Conservation (phyloP, 2,329 filamentous ascomycete species). For the Huntiella savannae region DNA sequence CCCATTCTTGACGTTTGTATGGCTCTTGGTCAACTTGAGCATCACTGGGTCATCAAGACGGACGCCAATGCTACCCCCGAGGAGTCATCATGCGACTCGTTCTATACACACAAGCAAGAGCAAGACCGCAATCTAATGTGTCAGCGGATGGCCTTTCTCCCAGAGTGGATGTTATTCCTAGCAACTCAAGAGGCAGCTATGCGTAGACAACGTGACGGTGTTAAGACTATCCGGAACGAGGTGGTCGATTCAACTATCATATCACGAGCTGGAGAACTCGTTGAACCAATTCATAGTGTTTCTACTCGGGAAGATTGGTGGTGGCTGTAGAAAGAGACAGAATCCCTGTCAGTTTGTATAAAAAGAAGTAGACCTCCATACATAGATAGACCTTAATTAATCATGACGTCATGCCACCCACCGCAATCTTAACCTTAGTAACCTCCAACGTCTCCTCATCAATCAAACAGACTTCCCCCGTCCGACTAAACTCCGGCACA, state of each 20-base stretch:
- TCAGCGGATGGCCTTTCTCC: slow-evolving; percentile 12
- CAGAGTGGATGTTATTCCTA: slow-evolving; percentile 15
- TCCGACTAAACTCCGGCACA: slow-evolving; percentile 63
- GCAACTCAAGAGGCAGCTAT: slow-evolving; percentile 9
- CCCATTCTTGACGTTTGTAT: slow-evolving; percentile 12
- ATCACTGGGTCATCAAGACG: slow-evolving; percentile 20
- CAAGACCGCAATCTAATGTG: slow-evolving; percentile 12
- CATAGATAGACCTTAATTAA: background rate
- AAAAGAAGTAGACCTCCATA: too few relatives aligned
- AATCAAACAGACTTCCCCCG: slow-evolving; percentile 61
- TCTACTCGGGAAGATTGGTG: slow-evolving; percentile 3
- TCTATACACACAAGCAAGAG: too few relatives aligned
- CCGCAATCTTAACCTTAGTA: slow-evolving; percentile 43
- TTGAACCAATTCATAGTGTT: slow-evolving; percentile 3
- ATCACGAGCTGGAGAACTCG: background rate
- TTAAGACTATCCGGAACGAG: background rate
- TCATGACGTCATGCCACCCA: slow-evolving; percentile 5
- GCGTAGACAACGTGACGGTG: background rate
- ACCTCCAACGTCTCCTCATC: slow-evolving; percentile 73
- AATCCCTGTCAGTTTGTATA: background rate
- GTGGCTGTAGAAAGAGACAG: slow-evolving; percentile 1
- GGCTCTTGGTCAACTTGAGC: slow-evolving; percentile 23
- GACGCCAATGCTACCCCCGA: slow-evolving; percentile 22
- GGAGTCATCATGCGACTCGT: slow-evolving; percentile 2
- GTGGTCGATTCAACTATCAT: slow-evolving; percentile 1